Base-by-base conservation (phyloP, 2,329 filamentous ascomycete genomes). In the Myriosclerotinia duriaeana region DNA sequence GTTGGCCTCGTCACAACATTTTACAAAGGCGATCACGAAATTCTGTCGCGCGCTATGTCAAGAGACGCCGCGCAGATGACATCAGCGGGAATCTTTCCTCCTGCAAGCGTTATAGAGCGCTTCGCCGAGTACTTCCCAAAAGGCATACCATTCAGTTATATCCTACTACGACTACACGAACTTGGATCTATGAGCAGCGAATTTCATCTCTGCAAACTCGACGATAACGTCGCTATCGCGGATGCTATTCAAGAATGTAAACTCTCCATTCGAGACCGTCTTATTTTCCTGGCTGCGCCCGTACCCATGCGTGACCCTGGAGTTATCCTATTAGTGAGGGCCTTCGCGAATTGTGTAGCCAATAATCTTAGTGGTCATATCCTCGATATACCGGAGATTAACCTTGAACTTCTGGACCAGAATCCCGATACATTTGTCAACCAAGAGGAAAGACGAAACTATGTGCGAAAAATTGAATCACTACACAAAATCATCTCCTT, bases 91-190 rank as follows among this genome's bases (percentile, higher is more conserved):
- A 82, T 98, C 48, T 83, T 89, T 59, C 91, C 94, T 5, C 91
- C 93, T 0, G 82, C 86, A 1, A 77, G 83, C 36, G 83, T 92
- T 3, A 80, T 97, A 44, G 87, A 95, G 74, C 84, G 86, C 9
- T 95, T 98, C 75, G 84, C 90, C 1, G 84, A 85, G 3, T 95
- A 94, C 75, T 97, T 97, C 73, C 92, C 93, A 0, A 85, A 87
- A 0, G 84, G 85, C 7, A 93, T 91, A 0, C 92, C 93, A 0
- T 90, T 98, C 71, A 89, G 88, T 70, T 97, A 93, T 74, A 87
- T 98, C 67, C 78, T 98, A 66, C 82, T 88, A 69, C 89, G 90
- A 2, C 81, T 98, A 59, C 83, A 89, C 69, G 88, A 92, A 66
- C 82, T 94, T 11, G 62, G 69, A 3, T 80, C 82, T 38, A 79